Conservation (phyloP, 371 early-diverging fungal species). For the Coemansia sp. region DNA sequence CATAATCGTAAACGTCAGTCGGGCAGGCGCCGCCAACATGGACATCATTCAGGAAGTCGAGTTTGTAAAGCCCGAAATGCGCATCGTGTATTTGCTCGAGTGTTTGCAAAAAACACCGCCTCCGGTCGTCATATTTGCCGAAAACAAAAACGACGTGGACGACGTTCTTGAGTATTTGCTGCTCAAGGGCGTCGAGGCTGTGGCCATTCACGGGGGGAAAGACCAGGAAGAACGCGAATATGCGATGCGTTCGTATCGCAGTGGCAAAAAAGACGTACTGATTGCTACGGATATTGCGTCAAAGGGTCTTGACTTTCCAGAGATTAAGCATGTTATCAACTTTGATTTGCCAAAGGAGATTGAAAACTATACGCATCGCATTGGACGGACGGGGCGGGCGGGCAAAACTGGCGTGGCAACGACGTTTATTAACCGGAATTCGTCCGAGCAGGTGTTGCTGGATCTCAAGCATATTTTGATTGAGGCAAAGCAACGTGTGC, state of each 20-base stretch:
- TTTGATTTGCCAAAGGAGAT: slow-evolving; percentile 95
- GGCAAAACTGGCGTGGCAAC: slow-evolving; percentile 95
- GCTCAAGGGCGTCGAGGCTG: slow-evolving; percentile 89
- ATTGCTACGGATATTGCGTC: slow-evolving; percentile 99
- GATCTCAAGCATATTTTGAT: slow-evolving; percentile 89
- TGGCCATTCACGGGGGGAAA: slow-evolving; percentile 98
- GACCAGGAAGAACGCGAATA: slow-evolving; percentile 95
- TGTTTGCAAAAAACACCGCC: slow-evolving; percentile 93
- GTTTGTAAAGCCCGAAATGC: slow-evolving; percentile 93
- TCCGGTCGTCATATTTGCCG: slow-evolving; percentile 96
- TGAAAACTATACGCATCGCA: slow-evolving; percentile 95
- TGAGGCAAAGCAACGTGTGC: slow-evolving; percentile 92
- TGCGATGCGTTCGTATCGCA: slow-evolving; percentile 79
- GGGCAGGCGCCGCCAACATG: slow-evolving; percentile 95
- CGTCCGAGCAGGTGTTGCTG: slow-evolving; percentile 82
- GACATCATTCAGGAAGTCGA: slow-evolving; percentile 98
- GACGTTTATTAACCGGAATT: slow-evolving; percentile 88
- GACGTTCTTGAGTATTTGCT: slow-evolving; percentile 94
- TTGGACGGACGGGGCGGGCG: slow-evolving; percentile 98
- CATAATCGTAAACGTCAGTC: slow-evolving; percentile 95
- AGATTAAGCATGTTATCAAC: slow-evolving; percentile 97
- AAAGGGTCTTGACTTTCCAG: slow-evolving; percentile 95
- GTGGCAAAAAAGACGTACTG: slow-evolving; percentile 69
- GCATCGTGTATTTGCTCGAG: slow-evolving; percentile 87
- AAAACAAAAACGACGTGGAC: slow-evolving; percentile 99